Evolutionary conservation across 1,139 yeast species (phyloP).

Genomic region (Geotrichum siamense): DNA sequence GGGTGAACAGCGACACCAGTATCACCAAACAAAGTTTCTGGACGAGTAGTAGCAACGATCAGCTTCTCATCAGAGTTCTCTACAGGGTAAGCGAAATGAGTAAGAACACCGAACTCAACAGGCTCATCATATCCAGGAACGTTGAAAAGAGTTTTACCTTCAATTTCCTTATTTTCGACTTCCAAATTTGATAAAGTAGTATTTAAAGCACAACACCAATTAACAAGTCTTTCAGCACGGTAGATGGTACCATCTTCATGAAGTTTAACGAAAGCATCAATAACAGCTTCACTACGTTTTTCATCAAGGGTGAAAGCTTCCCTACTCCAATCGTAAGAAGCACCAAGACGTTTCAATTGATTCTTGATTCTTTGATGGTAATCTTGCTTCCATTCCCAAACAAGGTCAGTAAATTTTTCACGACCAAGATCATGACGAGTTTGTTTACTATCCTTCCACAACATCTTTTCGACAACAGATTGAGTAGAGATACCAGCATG

Average conservation of each 20-base stretch:
- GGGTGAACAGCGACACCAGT: constrained; percentile 98
- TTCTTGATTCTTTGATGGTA: constrained; percentile 78
- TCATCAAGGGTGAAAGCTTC: constrained; percentile 93
- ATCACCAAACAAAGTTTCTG: constrained; percentile 96
- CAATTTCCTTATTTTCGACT: constrained; percentile 83
- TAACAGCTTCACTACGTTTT: constrained; percentile 68
- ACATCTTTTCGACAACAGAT: constrained; percentile 93
- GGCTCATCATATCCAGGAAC: constrained; percentile 89
- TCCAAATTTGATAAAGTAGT: constrained; percentile 95
- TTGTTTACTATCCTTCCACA: constrained; percentile 80
- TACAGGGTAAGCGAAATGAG: constrained; percentile 87
- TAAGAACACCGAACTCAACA: constrained; percentile 92
- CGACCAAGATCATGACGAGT: constrained; percentile 96
- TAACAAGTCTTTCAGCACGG: constrained; percentile 87
- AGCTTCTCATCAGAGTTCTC: constrained; percentile 83
- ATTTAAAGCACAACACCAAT: constrained; percentile 93
- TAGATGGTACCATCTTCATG: constrained; percentile 95
- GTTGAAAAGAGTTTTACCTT: constrained; percentile 70
- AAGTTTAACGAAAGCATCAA: constrained; percentile 82
- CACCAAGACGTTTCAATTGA: constrained; percentile 85
- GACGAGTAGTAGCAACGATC: constrained; percentile 96
- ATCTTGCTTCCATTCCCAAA: constrained; percentile 98
- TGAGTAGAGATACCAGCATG: constrained; percentile 99
- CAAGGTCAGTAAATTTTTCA: constrained; percentile 77
- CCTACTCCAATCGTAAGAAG: constrained; percentile 92